Evolutionary conservation across 495 filamentous ascomycete species (phyloP), one percentile per base, ranked within the genome.

Genomic region (Pyronema domesticum): DNA sequence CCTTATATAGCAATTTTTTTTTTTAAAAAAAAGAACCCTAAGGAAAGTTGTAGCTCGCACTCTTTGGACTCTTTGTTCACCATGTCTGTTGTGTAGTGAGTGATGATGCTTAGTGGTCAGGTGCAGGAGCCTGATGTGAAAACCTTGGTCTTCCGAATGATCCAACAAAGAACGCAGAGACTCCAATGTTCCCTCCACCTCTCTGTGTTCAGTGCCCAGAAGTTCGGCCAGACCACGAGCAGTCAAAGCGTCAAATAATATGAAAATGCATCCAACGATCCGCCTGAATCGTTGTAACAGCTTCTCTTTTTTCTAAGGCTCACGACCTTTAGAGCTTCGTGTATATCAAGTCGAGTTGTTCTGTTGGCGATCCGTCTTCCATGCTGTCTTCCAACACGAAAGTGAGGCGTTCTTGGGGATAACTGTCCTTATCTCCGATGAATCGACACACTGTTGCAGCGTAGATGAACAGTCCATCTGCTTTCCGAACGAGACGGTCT

Each of bases 51-150:
- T n/a, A n/a, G n/a, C n/a, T n/a, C n/a, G n/a, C n/a, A n/a, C n/a
- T n/a, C n/a, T n/a, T n/a, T n/a, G n/a, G n/a, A n/a, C n/a, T n/a
- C n/a, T n/a, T n/a, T n/a, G n/a, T n/a, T n/a, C n/a, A n/a, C n/a
- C n/a, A n/a, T n/a, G n/a, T n/a, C n/a, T n/a, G n/a, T n/a, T n/a
- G n/a, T n/a, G n/a, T n/a, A n/a, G n/a, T n/a, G n/a, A n/a, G n/a
- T n/a, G n/a, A n/a, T n/a, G n/a, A n/a, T n/a, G n/a, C n/a, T n/a
- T n/a, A n/a, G n/a, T n/a, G n/a, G n/a, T n/a, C n/a, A n/a, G 58
- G 19, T 67, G 65, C n/a, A 66, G 45, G 7, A 66, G 50, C 33
- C 60, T 47, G 7, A 69, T 56, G 6, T 60, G 62, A 40, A 10
- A 5, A 53, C 13, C 23, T 30, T 35, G 8, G 19, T 13, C 34